A percentile compares a stretch with the other conserved stretches of the same genome.
phyloP scores from a whole-genome alignment of 2,329 filamentous ascomycete genomes.

The Aspergillus persii region DNA sequence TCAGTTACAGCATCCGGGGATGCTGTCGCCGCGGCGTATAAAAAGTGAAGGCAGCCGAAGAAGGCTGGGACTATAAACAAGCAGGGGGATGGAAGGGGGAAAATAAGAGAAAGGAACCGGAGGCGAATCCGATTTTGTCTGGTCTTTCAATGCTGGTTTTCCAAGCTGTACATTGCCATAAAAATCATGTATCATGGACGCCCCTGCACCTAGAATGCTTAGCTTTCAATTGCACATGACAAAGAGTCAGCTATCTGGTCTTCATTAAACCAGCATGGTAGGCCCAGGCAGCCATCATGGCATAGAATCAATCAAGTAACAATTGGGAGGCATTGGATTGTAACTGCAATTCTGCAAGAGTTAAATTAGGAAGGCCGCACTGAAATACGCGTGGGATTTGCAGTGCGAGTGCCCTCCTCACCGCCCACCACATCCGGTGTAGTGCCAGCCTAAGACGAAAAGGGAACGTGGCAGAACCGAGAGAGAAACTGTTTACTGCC shows the following conservation, averaged over 20 bases:
- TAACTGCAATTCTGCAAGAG: not conserved
- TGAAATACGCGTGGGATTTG: not conserved
- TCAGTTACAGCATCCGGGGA: slow-evolving; percentile 57
- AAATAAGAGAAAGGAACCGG: not conserved
- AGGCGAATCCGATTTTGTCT: not conserved
- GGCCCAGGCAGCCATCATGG: not conserved
- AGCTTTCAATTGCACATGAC: not conserved
- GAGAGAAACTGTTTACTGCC: slow-evolving; percentile 9
- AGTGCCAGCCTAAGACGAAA: slow-evolving; percentile 10
- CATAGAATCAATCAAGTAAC: not conserved
- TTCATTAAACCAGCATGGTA: not conserved
- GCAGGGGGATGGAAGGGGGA: not conserved
- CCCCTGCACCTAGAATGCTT: not conserved
- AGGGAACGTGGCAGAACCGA: slow-evolving; percentile 24
- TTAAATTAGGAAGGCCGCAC: not conserved
- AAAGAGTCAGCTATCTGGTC: not conserved
- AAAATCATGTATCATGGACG: slow-evolving; percentile 1
- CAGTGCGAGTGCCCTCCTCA: slow-evolving; percentile 5
- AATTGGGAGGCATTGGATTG: not conserved
- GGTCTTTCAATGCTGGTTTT: not conserved
- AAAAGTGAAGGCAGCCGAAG: not conserved
- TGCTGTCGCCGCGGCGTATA: slow-evolving; percentile 55
- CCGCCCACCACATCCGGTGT: slow-evolving; percentile 18
- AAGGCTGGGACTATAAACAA: not conserved
- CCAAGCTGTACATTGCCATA: slow-evolving; percentile 1